phyloP scores from a whole-genome alignment of 352 stramenopile genomes.

The Peronospora farinosa region DNA sequence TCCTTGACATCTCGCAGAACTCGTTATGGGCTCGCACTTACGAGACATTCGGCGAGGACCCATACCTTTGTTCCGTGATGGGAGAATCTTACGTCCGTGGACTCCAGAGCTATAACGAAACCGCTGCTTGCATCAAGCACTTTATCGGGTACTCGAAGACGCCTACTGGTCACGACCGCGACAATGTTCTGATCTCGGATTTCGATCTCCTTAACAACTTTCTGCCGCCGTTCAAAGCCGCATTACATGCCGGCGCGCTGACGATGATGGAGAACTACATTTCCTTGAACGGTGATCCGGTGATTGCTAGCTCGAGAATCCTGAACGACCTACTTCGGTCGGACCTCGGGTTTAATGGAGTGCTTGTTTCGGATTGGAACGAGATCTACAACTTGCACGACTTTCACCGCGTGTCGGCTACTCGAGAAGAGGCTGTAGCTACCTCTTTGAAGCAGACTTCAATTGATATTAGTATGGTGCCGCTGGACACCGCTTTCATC shows the following conservation, averaged over 20 bases:
- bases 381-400: slow-evolving; percentile 85
- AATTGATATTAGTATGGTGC: slow-evolving; percentile 89
- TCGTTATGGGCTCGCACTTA: slow-evolving; percentile 78
- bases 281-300: slow-evolving; percentile 82
- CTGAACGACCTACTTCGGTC: slow-evolving; percentile 63
- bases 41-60: slow-evolving; percentile 90
- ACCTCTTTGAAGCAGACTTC: slow-evolving; percentile 61
- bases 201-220: slow-evolving; percentile 76
- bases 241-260: slow-evolving; percentile 59
- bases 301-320: slow-evolving; percentile 65
- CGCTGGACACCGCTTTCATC: slow-evolving; percentile 36
- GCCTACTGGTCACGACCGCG: slow-evolving; percentile 7
- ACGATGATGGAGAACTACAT: slow-evolving; percentile 90
- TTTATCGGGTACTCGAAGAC: slow-evolving; percentile 61
- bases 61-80: slow-evolving; percentile 63
- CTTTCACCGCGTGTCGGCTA: slow-evolving; percentile 40
- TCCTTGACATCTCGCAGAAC: slow-evolving; percentile 71
- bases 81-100: slow-evolving; percentile 49
- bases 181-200: slow-evolving; percentile 18
- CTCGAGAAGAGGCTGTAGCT: slow-evolving; percentile 41
- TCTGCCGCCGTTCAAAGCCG: slow-evolving; percentile 63
- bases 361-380: slow-evolving; percentile 85
- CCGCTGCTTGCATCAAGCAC: slow-evolving; percentile 78
- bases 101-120: slow-evolving; percentile 53
- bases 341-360: slow-evolving; percentile 71